Base-by-base conservation (phyloP, 306 rosid genomes). In the Pyrus communis region DNA sequence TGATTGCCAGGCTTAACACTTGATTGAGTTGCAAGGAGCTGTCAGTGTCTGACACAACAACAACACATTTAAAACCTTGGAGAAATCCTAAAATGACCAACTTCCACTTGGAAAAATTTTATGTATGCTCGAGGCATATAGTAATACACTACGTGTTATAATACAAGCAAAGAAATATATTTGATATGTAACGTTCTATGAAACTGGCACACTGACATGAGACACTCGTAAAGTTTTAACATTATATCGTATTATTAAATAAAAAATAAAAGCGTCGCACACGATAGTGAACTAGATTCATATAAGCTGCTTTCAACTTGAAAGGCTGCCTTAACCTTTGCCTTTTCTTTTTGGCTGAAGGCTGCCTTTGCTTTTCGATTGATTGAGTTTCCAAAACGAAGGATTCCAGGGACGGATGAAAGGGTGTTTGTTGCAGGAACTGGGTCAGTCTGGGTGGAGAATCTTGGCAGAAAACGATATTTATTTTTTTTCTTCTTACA, bases 41-140 rank as follows among this genome's bases (percentile, higher is more conserved):
- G 94, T 91, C 96, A 84, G 86, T 64, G 88, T 82, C 91, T 81
- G 89, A 85, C 80, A 78, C 73, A 75, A 73, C 82, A 84, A 81
- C 80, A 84, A 80, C 76, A n/a, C 46, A 57, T 13, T 49, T 65
- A 65, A 74, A 54, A 49, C 54, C 54, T 49, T 49, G 1, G 54
- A 88, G 88, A 72, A 79, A 75, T 69, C 19, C 70, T 74, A 55
- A 82, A 83, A 78, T 70, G 85, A 77, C 87, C 87, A 87, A 81
- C 84, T 54, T 54, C 59, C n/a, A 55, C n/a, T 55, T 6, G n/a
- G 12, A 3, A 21, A 7, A 2, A 0, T 21, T 55, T 5, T 7
- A 3, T 4, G 4, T 3, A 4, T 3, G 3, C 15, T 17, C 4
- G 1, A 9, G 0, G 3, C 25, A 55, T 0, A 0, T 0, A 38